Conservation (phyloP, 345 rosid genomes). For the Anacardium occidentale region DNA sequence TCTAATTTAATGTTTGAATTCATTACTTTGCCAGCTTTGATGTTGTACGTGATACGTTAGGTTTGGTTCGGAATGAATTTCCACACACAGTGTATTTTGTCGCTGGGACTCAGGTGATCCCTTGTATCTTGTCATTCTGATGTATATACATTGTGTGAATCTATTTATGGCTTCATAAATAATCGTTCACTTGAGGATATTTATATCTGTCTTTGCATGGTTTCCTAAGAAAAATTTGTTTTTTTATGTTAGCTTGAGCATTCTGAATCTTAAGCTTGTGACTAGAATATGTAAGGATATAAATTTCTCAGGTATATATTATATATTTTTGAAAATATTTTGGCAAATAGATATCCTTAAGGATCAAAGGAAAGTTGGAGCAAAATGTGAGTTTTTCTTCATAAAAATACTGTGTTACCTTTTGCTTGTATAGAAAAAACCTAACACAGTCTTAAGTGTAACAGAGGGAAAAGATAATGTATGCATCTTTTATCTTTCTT, state of each 20-base stretch:
- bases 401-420: background rate
- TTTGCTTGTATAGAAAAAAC: background rate
- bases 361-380: no score
- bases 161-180: no score
- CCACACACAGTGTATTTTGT: constrained; percentile 82
- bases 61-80: constrained; percentile 82
- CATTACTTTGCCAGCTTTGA: constrained; percentile 65
- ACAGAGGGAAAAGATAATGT: background rate
- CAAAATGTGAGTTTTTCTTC: no score
- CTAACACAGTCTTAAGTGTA: background rate
- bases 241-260: background rate
- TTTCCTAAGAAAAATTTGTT: background rate
- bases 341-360: no score
- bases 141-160: background rate
- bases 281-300: background rate
- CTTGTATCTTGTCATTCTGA: constrained; percentile 1
- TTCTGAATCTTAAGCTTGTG: background rate
- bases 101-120: constrained; percentile 90
- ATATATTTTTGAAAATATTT: no score
- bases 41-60: constrained; percentile 70
- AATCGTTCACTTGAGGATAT: background rate
- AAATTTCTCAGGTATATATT: no score
- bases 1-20: constrained; percentile 9
- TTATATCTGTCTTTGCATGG: background rate
- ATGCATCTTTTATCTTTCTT: background rate